Conservation (phyloP, 2,329 filamentous ascomycete genomes). For the Alternaria sp. region DNA sequence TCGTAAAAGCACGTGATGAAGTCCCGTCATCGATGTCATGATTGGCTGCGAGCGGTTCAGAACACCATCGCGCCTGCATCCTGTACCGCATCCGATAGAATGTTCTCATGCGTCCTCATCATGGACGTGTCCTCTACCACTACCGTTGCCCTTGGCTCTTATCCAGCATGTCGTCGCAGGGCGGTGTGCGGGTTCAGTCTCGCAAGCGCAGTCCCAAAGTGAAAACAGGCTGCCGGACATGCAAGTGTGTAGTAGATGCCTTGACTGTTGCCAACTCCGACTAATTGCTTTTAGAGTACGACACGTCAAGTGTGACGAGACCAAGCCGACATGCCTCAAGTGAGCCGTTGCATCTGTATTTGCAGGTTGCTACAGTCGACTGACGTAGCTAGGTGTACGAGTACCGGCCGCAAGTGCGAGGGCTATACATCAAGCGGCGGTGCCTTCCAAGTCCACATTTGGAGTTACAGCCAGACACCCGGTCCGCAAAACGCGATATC, state of each 20-base stretch:
- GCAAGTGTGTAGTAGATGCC: constrained; percentile 30
- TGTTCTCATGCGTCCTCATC: neutral
- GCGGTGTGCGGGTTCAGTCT: neutral
- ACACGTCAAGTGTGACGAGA: constrained; percentile 36
- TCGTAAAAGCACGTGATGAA: constrained; percentile 24
- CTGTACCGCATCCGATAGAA: neutral
- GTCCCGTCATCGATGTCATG: neutral
- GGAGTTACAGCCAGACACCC: neutral
- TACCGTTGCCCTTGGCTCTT: neutral
- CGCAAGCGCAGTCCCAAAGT: constrained; percentile 30
- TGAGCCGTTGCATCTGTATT: constrained; percentile 6
- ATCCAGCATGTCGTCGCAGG: constrained; percentile 8
- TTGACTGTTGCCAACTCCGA: neutral
- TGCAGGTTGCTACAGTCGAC: neutral
- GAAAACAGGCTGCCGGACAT: constrained; percentile 36
- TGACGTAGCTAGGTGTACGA: constrained; percentile 35
- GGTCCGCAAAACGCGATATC: constrained; percentile 15
- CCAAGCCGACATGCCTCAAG: constrained; percentile 32
- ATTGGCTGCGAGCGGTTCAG: neutral
- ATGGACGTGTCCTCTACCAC: neutral
- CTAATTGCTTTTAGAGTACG: constrained; percentile 8
- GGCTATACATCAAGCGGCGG: constrained; percentile 27
- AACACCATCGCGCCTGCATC: neutral
- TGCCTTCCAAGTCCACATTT: constrained; percentile 11
- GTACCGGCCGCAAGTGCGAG: constrained; percentile 42